Percentiles rank a stretch among this genome's conserved stretches.
Conservation (phyloP, 768 basidiomycete genomes). For the Amanita rimosa region DNA sequence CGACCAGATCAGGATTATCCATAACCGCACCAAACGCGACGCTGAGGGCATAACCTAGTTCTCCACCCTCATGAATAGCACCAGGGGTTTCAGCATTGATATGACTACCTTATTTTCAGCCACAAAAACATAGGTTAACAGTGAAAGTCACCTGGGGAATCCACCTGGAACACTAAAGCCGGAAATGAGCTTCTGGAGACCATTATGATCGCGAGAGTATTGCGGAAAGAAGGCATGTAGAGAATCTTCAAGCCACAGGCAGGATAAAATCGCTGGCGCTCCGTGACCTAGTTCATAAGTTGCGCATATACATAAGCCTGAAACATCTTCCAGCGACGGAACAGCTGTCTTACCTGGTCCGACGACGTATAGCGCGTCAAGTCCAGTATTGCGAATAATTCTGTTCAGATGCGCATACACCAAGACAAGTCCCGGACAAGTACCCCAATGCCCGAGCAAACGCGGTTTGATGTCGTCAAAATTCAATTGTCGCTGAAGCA, state of each 20-base stretch:
- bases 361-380: constrained; percentile 66
- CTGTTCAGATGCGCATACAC: constrained; percentile 63
- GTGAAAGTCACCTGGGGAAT: constrained; percentile 48
- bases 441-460: constrained; percentile 79
- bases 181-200: constrained; percentile 58
- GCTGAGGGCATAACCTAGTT: constrained; percentile 80
- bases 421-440: constrained; percentile 68
- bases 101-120: constrained; percentile 28
- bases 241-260: constrained; percentile 79
- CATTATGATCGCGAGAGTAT: constrained; percentile 43
- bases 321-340: neutral
- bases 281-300: constrained; percentile 48
- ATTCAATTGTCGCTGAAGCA: constrained; percentile 47
- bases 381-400: constrained; percentile 44
- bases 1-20: constrained; percentile 82
- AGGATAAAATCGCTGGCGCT: constrained; percentile 79
- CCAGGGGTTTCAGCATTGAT: constrained; percentile 84
- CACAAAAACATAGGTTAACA: neutral
- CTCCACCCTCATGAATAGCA: constrained; percentile 85
- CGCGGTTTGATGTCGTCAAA: constrained; percentile 71
- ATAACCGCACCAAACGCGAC: constrained; percentile 85
- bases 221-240: constrained; percentile 45
- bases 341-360: constrained; percentile 49
- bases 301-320: neutral
- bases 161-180: constrained; percentile 77